A percentile compares a stretch with the other conserved stretches of the same genome.
Evolutionary conservation across 208 protist species (phyloP).

Genomic region (Trypanosoma platydactyli): DNA sequence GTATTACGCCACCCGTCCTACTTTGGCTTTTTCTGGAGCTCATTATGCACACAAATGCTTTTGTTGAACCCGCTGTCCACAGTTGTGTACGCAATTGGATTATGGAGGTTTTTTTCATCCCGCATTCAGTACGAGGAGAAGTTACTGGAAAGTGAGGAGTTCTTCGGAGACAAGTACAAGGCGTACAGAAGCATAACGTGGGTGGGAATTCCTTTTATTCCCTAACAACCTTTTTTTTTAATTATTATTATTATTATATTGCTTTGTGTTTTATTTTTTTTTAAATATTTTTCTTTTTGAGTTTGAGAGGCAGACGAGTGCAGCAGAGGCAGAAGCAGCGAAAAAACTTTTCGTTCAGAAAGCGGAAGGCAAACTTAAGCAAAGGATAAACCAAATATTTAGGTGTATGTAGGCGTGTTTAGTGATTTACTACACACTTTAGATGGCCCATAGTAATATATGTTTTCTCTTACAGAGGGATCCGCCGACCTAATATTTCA

Average conservation of each 20-base stretch:
- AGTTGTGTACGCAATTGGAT: conserved; percentile 65
- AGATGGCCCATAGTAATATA: too few species aligned
- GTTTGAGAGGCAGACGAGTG: too few species aligned
- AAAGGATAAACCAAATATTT: too few species aligned
- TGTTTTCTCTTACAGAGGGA: too few species aligned
- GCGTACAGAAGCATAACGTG: conserved; percentile 66
- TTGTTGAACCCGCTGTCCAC: conserved; percentile 91
- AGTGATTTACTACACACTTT: too few species aligned
- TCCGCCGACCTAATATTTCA: too few species aligned
- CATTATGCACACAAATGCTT: conserved; percentile 89
- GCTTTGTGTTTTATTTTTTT: background rate
- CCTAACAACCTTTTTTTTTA: too few species aligned
- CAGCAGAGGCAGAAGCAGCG: too few species aligned
- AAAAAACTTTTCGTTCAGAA: too few species aligned
- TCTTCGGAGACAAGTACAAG: conserved; percentile 91
- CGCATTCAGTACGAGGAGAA: conserved; percentile 93
- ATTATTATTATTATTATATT: too few species aligned
- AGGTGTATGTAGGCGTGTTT: conserved; percentile 5
- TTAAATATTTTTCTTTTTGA: conserved; percentile 9
- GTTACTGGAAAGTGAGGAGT: conserved; percentile 57
- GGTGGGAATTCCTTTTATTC: conserved; percentile 92
- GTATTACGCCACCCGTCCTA: conserved; percentile 94
- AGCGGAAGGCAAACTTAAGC: too few species aligned
- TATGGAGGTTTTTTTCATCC: conserved; percentile 91
- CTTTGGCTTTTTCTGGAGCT: conserved; percentile 96